phyloP scores from a whole-genome alignment of 2,329 filamentous ascomycete species.

The Diaporthe citrichinensis region DNA sequence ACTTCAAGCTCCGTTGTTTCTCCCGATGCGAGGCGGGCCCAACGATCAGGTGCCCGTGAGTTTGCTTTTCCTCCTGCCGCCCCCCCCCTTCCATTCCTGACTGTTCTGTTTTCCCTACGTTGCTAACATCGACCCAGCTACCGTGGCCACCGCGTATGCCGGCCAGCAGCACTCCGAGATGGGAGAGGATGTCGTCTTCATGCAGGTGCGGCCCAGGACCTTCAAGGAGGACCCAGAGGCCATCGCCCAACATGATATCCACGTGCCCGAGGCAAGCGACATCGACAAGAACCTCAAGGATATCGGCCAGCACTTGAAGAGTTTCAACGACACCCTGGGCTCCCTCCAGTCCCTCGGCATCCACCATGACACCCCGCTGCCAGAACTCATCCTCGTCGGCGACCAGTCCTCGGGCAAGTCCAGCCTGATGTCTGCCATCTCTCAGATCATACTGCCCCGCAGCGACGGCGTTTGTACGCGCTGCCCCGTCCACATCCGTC shows the following conservation, averaged over 20 bases:
- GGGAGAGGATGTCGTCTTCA: constrained; percentile 47
- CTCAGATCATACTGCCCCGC: constrained; percentile 79
- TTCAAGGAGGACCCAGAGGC: constrained; percentile 36
- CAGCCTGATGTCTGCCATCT: constrained; percentile 74
- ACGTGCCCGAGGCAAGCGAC: constrained; percentile 39
- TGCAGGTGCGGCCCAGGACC: constrained; percentile 46
- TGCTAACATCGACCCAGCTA: constrained; percentile 46
- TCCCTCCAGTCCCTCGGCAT: constrained; percentile 81
- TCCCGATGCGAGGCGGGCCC: constrained; percentile 37
- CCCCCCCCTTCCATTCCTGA: background rate
- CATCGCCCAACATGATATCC: background rate
- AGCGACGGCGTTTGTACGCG: constrained; percentile 82
- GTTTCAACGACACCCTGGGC: constrained; percentile 75
- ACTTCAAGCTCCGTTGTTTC: constrained; percentile 32
- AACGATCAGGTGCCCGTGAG: constrained; percentile 47
- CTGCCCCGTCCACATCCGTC: constrained; percentile 85
- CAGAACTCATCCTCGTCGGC: constrained; percentile 86
- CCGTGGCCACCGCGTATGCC: constrained; percentile 45
- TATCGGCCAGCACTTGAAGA: constrained; percentile 75
- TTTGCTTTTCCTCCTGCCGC: background rate
- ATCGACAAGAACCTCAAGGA: constrained; percentile 60
- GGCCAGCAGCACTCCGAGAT: constrained; percentile 30
- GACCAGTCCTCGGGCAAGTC: constrained; percentile 91
- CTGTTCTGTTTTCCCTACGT: background rate
- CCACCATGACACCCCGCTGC: constrained; percentile 77